A percentile compares a stretch with the other conserved stretches of the same genome.
phyloP scores from a whole-genome alignment of 2,329 filamentous ascomycete species.

The Dothidotthia symphoricarpi region DNA sequence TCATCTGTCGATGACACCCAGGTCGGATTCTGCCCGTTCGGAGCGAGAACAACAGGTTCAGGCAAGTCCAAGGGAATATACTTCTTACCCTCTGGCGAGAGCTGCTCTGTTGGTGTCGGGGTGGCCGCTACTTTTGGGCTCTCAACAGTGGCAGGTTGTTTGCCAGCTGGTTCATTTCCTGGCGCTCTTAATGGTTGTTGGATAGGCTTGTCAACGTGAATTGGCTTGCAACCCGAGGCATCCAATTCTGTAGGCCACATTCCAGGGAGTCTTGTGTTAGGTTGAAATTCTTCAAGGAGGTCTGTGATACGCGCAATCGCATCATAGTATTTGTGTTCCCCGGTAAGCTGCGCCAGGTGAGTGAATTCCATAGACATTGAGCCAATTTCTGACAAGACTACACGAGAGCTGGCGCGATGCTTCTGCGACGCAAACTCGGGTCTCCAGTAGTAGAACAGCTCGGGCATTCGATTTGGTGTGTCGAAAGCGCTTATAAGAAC shows the following conservation, averaged over 20 bases:
- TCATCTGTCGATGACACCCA: constrained; percentile 11
- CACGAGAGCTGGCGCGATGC: constrained; percentile 43
- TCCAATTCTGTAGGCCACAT: constrained; percentile 52
- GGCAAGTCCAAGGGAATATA: constrained; percentile 35
- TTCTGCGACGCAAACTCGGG: constrained; percentile 38
- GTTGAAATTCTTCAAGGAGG: constrained; percentile 45
- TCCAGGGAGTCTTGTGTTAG: constrained; percentile 47
- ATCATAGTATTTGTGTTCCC: constrained; percentile 50
- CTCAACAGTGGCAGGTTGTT: too few species aligned
- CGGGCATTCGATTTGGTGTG: constrained; percentile 66
- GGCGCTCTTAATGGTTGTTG: constrained; percentile 24
- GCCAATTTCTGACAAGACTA: constrained; percentile 50
- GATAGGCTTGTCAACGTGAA: constrained; percentile 22
- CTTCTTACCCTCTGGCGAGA: constrained; percentile 33
- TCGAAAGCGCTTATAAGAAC: constrained; percentile 67
- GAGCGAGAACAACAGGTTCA: constrained; percentile 26
- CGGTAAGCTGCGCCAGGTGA: constrained; percentile 48
- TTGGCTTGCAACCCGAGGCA: constrained; percentile 40
- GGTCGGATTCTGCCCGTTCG: constrained; percentile 16
- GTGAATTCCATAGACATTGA: constrained; percentile 52
- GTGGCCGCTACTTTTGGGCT: background rate
- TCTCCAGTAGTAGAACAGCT: constrained; percentile 58
- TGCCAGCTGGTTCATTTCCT: background rate
- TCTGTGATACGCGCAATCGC: constrained; percentile 49
- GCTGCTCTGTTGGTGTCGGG: constrained; percentile 15